Evolutionary conservation across 257 asterid species (phyloP).

Genomic region (Echium plantagineum): DNA sequence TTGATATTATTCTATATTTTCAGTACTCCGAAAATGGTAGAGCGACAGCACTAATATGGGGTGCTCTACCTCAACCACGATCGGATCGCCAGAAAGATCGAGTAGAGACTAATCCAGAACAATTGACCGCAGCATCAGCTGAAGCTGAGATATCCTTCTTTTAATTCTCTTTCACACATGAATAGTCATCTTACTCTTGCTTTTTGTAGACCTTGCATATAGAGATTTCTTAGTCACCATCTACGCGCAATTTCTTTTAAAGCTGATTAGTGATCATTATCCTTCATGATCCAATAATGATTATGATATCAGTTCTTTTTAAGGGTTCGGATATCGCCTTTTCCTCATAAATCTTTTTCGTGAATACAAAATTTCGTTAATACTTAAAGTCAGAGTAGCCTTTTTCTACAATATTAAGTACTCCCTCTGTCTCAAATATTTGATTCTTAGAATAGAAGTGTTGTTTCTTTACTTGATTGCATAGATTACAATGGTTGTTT

Average conservation of each 20-base stretch:
- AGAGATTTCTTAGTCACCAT: not conserved
- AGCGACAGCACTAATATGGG: constrained; percentile 86
- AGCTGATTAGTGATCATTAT: too few species aligned
- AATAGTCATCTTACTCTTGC: not conserved
- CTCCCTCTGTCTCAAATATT: too few species aligned
- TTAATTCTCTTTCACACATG: constrained; percentile 8
- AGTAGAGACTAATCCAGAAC: constrained; percentile 98
- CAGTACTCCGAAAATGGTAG: constrained; percentile 70
- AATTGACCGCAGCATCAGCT: constrained; percentile 93
- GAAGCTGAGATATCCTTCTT: constrained; percentile 95
- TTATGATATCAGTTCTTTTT: too few species aligned
- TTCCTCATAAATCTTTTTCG: not conserved
- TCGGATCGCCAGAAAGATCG: constrained; percentile 90
- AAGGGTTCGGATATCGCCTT: too few species aligned
- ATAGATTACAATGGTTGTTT: too few species aligned
- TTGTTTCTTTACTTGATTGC: too few species aligned
- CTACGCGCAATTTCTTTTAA: not conserved
- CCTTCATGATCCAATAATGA: not conserved
- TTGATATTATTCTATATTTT: constrained; percentile 14
- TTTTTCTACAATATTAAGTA: too few species aligned
- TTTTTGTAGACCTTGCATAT: not conserved
- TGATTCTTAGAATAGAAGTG: too few species aligned
- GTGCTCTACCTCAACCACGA: constrained; percentile 97
- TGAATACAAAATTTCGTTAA: too few species aligned
- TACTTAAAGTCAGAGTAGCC: not conserved